Evolutionary conservation across 768 basidiomycete genomes (phyloP).

Genomic region (Suillus variegatus): DNA sequence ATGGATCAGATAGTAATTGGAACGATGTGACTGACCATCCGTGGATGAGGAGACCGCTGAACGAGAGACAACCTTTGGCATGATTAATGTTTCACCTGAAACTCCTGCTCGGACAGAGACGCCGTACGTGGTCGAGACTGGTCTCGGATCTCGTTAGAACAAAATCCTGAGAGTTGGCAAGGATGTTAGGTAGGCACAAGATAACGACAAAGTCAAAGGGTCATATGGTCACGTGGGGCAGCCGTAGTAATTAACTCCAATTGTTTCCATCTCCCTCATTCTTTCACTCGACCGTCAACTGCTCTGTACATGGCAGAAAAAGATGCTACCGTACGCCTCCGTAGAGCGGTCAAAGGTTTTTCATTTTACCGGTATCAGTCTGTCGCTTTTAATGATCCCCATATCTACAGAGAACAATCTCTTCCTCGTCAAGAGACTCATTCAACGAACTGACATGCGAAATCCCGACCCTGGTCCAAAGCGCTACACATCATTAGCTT

Average conservation of each 20-base stretch:
- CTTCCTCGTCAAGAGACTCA: slow-evolving; percentile 85
- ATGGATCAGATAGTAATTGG: neutral
- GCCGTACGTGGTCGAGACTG: slow-evolving; percentile 3
- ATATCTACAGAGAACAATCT: slow-evolving; percentile 83
- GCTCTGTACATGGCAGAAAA: slow-evolving; percentile 71
- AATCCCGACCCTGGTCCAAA: slow-evolving; percentile 80
- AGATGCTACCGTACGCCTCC: slow-evolving; percentile 71
- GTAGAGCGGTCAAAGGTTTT: slow-evolving; percentile 79
- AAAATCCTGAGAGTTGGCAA: slow-evolving; percentile 10
- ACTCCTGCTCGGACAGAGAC: neutral
- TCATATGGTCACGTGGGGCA: slow-evolving; percentile 6
- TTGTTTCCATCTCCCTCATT: slow-evolving; percentile 21
- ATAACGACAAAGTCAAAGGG: slow-evolving; percentile 10
- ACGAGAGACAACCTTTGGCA: slow-evolving; percentile 93
- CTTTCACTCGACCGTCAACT: slow-evolving; percentile 19
- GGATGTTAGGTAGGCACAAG: slow-evolving; percentile 27
- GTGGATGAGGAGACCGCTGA: slow-evolving; percentile 88
- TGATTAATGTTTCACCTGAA: slow-evolving; percentile 30
- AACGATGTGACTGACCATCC: slow-evolving; percentile 54
- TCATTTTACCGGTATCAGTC: neutral
- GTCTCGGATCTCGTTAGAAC: slow-evolving; percentile 10
- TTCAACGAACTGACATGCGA: slow-evolving; percentile 84
- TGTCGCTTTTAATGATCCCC: slow-evolving; percentile 5
- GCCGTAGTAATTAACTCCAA: slow-evolving; percentile 22
- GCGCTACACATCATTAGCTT: slow-evolving; percentile 86